These are phyloP conservation scores for Raffaelea albimanens DNA, from an alignment of 2,329 filamentous ascomycete genomes.

Conservation along the genomic window DNA sequence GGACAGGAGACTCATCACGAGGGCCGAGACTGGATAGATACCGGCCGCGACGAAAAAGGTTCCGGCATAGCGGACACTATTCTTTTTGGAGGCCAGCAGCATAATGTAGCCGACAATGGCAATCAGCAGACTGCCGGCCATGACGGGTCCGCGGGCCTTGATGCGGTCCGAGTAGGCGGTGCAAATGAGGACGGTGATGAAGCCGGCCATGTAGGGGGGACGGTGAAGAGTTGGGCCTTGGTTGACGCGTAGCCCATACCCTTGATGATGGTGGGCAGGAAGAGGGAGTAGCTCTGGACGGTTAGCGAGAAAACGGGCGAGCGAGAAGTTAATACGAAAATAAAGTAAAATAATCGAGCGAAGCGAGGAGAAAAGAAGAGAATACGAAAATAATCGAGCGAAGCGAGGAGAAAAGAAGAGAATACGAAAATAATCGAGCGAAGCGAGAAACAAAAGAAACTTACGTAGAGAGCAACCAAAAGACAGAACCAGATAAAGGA, in stretches of 20 bases:
- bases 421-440: no score
- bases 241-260: slow-evolving; percentile 24
- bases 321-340: no score
- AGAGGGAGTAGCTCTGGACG: slow-evolving; percentile 11
- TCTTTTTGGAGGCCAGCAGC: slow-evolving; percentile 32
- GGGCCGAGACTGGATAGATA: slow-evolving; percentile 43
- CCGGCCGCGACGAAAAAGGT: slow-evolving; percentile 33
- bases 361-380: no score
- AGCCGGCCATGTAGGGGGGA: slow-evolving; percentile 26
- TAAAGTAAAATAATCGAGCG: no score
- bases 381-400: no score
- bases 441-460: not conserved
- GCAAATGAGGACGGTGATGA: slow-evolving; percentile 16
- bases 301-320: no score
- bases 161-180: not conserved
- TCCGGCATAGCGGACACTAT: slow-evolving; percentile 10
- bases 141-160: slow-evolving; percentile 20
- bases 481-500: not conserved
- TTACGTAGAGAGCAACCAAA: not conserved
- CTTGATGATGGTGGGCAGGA: slow-evolving; percentile 27
- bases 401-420: no score
- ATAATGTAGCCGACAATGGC: slow-evolving; percentile 45
- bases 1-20: slow-evolving; percentile 46
- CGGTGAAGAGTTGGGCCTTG: slow-evolving; percentile 24
- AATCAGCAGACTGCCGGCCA: slow-evolving; percentile 37